Evolutionary conservation across 2,329 filamentous ascomycete genomes (phyloP), one percentile per base, ranked within the genome.

Genomic region (Pseudogymnoascus sp.): DNA sequence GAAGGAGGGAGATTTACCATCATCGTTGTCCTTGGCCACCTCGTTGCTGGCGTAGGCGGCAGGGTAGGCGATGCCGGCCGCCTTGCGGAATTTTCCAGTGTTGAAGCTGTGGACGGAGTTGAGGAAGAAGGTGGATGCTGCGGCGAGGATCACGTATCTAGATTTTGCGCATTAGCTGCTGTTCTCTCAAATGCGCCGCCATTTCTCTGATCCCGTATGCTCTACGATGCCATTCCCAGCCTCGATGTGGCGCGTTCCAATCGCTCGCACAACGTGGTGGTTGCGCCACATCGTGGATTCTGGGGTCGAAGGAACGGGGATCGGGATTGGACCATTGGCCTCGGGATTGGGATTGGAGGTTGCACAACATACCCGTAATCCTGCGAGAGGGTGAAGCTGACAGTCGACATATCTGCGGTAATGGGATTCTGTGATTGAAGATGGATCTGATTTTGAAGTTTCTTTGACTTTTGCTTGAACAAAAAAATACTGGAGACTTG

Each of bases 131-230:
- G 82, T 82, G 15, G 81, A 78, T 19, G 81, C 77, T 63, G 84
- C 84, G 53, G 79, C 82, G 61, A 80, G 77, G 62, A 89, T 78
- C 70, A 88, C 84, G 72, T 85, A 85, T 76, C 86, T 88, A 29
- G 15, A 42, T 38, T 6, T 6, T 5, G 38, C 5, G n/a, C 7
- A n/a, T 63, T 38, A 63, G 62, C 10, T 31, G 29, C 9, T 56
- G 44, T 9, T 53, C 44, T 53, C 21, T 37, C n/a, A 4, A 26
- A 7, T 21, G 9, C n/a, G 13, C 3, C 23, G 59, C 26, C 59
- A 11, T 21, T 29, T 40, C 15, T n/a, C n/a, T 1, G n/a, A 11
- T 11, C 31, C 9, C 4, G n/a, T 56, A n/a, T 33, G 46, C n/a
- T 7, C 4, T 13, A 9, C 42, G 2, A 4, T 26, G 42, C 42